phyloP scores from a whole-genome alignment of 495 filamentous ascomycete species.

The Penicillium samsonianum region DNA sequence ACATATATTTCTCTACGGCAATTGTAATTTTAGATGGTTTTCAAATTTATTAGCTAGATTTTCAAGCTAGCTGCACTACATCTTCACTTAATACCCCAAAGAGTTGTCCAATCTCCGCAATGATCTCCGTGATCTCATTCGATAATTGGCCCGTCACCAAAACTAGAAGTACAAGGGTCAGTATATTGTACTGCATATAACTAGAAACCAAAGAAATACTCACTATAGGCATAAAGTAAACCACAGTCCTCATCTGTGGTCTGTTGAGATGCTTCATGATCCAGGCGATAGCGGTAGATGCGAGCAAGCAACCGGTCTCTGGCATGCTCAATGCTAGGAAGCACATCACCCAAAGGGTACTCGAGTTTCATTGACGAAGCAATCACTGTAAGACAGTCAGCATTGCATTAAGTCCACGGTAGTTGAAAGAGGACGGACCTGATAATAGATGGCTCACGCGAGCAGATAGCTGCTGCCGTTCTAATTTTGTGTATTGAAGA shows the following conservation, averaged over 20 bases:
- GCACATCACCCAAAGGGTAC: slow-evolving; percentile 83
- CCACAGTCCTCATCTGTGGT: slow-evolving; percentile 70
- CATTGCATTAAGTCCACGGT: neutral
- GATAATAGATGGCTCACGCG: slow-evolving; percentile 93
- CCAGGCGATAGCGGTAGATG: slow-evolving; percentile 79
- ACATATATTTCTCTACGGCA: neutral
- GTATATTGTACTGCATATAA: neutral
- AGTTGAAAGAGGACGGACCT: slow-evolving; percentile 44
- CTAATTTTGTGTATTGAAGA: slow-evolving; percentile 74
- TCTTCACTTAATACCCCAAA: slow-evolving; percentile 81
- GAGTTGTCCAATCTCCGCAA: slow-evolving; percentile 51
- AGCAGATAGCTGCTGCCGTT: slow-evolving; percentile 74
- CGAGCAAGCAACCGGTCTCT: slow-evolving; percentile 86
- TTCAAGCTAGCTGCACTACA: slow-evolving; percentile 56
- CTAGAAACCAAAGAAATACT: slow-evolving; percentile 15
- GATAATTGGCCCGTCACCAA: slow-evolving; percentile 56
- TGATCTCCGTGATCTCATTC: slow-evolving; percentile 50
- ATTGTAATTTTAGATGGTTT: neutral
- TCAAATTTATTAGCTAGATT: neutral
- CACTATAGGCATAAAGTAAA: slow-evolving; percentile 72
- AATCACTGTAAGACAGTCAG: slow-evolving; percentile 58
- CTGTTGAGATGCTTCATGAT: slow-evolving; percentile 53
- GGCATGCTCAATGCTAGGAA: slow-evolving; percentile 78
- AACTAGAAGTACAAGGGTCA: slow-evolving; percentile 31
- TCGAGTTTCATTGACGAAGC: slow-evolving; percentile 91